Evolutionary conservation across 2,329 filamentous ascomycete genomes (phyloP).

Genomic region (Aspergillus sp.): DNA sequence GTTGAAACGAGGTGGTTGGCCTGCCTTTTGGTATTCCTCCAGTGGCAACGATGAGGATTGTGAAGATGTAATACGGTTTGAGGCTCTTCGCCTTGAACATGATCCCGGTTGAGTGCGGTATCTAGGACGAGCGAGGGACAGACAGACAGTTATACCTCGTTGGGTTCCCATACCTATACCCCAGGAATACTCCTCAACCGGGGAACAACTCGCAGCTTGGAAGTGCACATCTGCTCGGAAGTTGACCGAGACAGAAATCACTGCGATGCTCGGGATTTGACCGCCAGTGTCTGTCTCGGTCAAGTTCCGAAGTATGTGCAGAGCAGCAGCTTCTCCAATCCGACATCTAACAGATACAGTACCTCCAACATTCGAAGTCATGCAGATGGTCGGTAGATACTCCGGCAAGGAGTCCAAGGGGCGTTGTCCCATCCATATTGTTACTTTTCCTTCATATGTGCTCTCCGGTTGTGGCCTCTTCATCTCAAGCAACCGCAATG

Average conservation of each 20-base stretch:
- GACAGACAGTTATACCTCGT: too few relatives aligned
- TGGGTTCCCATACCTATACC: too few relatives aligned
- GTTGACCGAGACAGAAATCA: neutral
- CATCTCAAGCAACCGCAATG: too few relatives aligned
- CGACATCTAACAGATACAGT: too few relatives aligned
- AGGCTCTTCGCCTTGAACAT: constrained; percentile 27
- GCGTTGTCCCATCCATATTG: rapidly evolving
- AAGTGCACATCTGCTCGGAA: neutral
- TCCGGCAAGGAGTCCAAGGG: too few relatives aligned
- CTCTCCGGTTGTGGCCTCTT: too few relatives aligned
- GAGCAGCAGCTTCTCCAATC: neutral
- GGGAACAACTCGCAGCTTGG: too few relatives aligned
- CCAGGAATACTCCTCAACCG: neutral
- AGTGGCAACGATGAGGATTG: constrained; percentile 49
- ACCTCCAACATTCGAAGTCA: too few relatives aligned
- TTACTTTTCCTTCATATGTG: too few relatives aligned
- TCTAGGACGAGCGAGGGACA: neutral
- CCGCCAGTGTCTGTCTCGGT: neutral
- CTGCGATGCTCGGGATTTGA: too few relatives aligned
- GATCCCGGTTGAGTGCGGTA: neutral
- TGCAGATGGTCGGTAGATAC: too few relatives aligned
- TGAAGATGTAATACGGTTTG: constrained; percentile 46
- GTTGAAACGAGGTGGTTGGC: too few relatives aligned
- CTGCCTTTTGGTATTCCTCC: constrained; percentile 53
- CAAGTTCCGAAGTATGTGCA: neutral